phyloP scores from a whole-genome alignment of 371 early-diverging fungal genomes.

The Basidiobolus meristosporus region DNA sequence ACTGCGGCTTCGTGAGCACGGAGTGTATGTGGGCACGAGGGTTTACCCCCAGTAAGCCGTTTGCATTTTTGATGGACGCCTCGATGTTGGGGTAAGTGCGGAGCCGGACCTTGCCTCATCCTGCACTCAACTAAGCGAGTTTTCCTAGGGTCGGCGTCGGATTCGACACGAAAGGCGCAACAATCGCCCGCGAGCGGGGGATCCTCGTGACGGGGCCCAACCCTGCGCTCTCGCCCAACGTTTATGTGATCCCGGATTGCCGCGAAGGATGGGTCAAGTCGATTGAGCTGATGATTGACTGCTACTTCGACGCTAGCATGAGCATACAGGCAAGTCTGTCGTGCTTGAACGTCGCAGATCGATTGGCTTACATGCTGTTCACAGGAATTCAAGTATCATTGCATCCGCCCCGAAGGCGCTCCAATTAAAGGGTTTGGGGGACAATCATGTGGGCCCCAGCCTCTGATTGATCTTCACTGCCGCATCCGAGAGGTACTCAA shows the following conservation, averaged over 20 bases:
- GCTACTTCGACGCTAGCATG: slow-evolving; percentile 6
- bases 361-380: no score
- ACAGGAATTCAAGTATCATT: slow-evolving; percentile 10
- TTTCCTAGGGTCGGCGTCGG: slow-evolving; percentile 14
- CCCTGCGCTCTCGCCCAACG: not conserved
- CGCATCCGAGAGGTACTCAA: slow-evolving; percentile 6
- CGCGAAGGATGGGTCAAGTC: slow-evolving; percentile 20
- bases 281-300: slow-evolving; percentile 10
- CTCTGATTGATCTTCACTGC: slow-evolving; percentile 9
- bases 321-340: no score
- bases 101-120: no score
- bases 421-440: slow-evolving; percentile 18
- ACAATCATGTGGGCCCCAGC: slow-evolving; percentile 10
- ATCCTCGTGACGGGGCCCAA: not conserved
- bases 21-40: slow-evolving; percentile 10
- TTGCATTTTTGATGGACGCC: slow-evolving; percentile 16
- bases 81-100: slow-evolving; percentile 10
- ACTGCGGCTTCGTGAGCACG: slow-evolving; percentile 16
- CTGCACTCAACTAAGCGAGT: no score
- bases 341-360: no score
- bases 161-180: slow-evolving; percentile 15
- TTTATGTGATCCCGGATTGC: slow-evolving; percentile 10
- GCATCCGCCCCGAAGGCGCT: slow-evolving; percentile 8
- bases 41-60: slow-evolving; percentile 7
- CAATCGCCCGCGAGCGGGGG: not conserved